Base-by-base conservation (phyloP, 495 filamentous ascomycete species). In the Neurospora sp. region DNA sequence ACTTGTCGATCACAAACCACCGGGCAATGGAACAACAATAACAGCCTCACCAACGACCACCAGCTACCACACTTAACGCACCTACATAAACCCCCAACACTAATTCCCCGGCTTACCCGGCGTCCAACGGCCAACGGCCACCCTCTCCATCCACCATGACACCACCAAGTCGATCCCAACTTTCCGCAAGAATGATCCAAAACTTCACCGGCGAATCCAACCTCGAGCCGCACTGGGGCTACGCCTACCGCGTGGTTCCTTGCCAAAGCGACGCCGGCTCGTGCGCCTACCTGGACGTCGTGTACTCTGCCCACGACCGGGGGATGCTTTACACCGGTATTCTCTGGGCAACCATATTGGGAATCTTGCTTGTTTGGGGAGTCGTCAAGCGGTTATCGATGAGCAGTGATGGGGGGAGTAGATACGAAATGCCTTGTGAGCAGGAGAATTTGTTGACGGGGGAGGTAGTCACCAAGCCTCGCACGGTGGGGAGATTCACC, bases 271-370 rank as follows among this genome's bases (percentile, higher is more conserved):
- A 90, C 79, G 73, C 81, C 0, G 89, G 88, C 5, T 88, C 86
- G 4, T 92, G 90, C 78, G 89, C 81, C 35, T 91, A 91, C 77
- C 83, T 91, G 5, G 89, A 90, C 77, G 81, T 80, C 16, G 88
- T 89, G 59, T 92, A 91, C 78, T 79, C 78, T 35, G 83, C 84
- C 42, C 89, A 92, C 74, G 88, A 89, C 73, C 70, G 82, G 22
- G 85, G 83, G 7, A 89, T 91, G 85, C 75, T 89, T 12, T 91
- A 91, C 75, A 85, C 83, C 8, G 86, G 86, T 74, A 89, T 90
- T 71, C 74, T 92, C 39, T 91, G 89, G 89, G 83, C 84, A 0
- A 84, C 83, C 16, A 82, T 91, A 69, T 80, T 80, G 7, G 86
- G 82, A 0, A 80, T 90, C 20, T 74, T 89, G 0, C 74, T 89